Evolutionary conservation across 2,329 filamentous ascomycete species (phyloP), one percentile per base, ranked within the genome.

Genomic region (Hypoxylon sp.): DNA sequence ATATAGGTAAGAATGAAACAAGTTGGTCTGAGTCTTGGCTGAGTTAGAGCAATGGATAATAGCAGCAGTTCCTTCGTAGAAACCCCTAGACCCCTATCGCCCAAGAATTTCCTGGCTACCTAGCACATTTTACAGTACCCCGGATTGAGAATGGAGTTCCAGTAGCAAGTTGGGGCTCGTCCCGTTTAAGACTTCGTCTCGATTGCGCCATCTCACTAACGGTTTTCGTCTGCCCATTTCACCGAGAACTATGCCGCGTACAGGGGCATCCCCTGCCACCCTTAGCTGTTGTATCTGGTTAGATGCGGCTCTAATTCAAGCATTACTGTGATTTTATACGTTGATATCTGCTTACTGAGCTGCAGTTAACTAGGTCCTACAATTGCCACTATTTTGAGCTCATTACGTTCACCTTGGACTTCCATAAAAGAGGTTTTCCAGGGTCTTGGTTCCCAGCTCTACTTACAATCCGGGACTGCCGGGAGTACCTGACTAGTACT

Each of bases 201-300:
- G 58, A 70, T 70, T 37, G 60, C 63, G 64, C 53, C 60, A 70
- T 70, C 47, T 61, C 53, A 48, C 63, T 62, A 64, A 70, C n/a
- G 37, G 35, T 57, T 67, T 63, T 59, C 59, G 59, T 58, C 31
- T 31, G 19, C 55, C 44, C 53, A 31, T 33, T 69, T 59, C 60
- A 57, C 67, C 67, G 67, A 70, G 53, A 62, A 62, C 67, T 62
- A 44, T 58, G 59, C 63, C 67, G 63, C 47, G 13, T 53, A 66
- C 33, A 59, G 53, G 59, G 47, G 37, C 14, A 8, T 19, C 19
- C 48, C 39, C 26, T 35, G 26, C 19, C 19, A 22, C 19, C 19
- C 19, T 22, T 22, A 17, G 35, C 11, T 51, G 22, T 47, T 22
- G 3, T 17, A 10, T 5, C 58, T 63, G 64, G 65, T n/a, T 67